Percentiles rank a stretch among this genome's conserved stretches.
These are phyloP conservation scores for Tetrahymena malaccensis DNA, from an alignment of 73 alveolate genomes.

Conservation along the genomic window DNA sequence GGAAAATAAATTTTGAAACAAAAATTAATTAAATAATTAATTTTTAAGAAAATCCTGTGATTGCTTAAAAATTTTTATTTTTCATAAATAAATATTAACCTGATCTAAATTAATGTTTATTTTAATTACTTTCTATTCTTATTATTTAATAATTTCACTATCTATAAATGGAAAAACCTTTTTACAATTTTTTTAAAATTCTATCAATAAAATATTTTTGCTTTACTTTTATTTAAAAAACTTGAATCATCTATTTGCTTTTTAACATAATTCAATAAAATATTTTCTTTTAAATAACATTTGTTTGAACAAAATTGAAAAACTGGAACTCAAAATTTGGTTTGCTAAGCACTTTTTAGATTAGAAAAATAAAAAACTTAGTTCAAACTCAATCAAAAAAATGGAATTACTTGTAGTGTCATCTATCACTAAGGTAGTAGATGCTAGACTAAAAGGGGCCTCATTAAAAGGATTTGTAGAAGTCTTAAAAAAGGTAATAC, in stretches of 20 bases:
- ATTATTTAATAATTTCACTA: no score
- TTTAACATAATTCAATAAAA: no score
- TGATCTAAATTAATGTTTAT: background rate
- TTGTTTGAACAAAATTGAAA: no score
- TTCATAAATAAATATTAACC: background rate
- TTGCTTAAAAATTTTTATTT: background rate
- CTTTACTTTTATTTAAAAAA: background rate
- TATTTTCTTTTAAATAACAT: no score
- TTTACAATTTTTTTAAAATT: no score
- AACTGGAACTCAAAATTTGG: no score
- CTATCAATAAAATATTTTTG: background rate
- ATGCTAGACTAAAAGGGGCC: background rate
- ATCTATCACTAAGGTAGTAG: background rate
- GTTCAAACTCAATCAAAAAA: background rate
- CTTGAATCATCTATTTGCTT: background rate
- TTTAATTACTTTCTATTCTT: background rate
- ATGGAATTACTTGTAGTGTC: background rate
- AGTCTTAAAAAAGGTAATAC: background rate
- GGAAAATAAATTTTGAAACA: no score
- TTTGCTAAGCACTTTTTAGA: background rate
- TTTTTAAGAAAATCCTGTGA: background rate
- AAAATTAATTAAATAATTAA: no score
- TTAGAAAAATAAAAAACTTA: no score
- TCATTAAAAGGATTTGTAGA: background rate
- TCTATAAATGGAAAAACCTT: background rate